Evolutionary conservation across 192 early-diverging fungal species (phyloP), one percentile per base, ranked within the genome.

Genomic region (Chytriomyces sp.): DNA sequence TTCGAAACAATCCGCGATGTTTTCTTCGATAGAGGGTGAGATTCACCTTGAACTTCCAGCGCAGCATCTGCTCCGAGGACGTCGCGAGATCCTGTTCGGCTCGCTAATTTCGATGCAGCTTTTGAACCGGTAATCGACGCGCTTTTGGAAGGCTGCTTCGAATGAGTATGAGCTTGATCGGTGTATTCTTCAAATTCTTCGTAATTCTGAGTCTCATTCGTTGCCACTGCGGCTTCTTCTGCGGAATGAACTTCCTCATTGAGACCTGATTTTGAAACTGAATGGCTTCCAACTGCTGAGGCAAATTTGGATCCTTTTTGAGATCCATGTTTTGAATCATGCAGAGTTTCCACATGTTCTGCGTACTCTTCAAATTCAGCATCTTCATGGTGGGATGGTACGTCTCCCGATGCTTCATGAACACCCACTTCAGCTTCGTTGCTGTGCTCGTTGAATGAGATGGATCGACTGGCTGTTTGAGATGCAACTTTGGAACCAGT

Each of bases 81-180:
- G 1, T 1, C 62, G 3, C 20, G 44, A 46, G 66, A 63, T 9
- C 26, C 13, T 10, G 10, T 45, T 43, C 28, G 70, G 63, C 20
- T 67, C 68, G 2, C 66, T 75, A 24, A 45, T 67, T 35, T 35
- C 62, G 63, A 75, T 50, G 16, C 18, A 23, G 62, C 1, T 68
- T 45, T 75, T 44, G 67, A 69, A 9, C 8, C 49, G 2, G 64
- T 7, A 23, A n/a, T 49, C 6, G 75, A 76, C 13, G 10, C 75
- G 13, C 35, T 53, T 68, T 67, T 76, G 57, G 72, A 74, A 26
- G 61, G 24, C 26, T 59, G 72, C 68, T 69, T 59, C 2, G 68
- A 69, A 28, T n/a, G 26, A 24, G 47, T 43, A 6, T 69, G 49
- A 23, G 68, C 23, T 49, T 13, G 46, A 20, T 20, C 16, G 16